Conservation (phyloP, 441 rosid species). For the Brassica balearica region DNA sequence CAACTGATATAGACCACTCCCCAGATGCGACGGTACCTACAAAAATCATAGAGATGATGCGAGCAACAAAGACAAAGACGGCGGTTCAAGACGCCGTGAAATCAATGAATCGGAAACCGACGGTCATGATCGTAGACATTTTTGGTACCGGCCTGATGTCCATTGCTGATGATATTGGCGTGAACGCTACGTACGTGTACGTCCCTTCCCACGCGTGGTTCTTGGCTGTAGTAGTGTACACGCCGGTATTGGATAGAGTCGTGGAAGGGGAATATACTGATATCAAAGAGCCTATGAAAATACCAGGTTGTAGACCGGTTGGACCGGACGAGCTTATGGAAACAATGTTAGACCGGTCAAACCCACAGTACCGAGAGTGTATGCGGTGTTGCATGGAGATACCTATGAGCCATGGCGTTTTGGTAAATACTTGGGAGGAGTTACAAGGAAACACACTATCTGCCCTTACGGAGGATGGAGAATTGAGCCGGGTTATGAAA, state of each 20-base stretch:
- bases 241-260: constrained; percentile 37
- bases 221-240: constrained; percentile 41
- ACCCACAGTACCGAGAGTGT: constrained; percentile 37
- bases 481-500: constrained; percentile 32
- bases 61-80: constrained; percentile 23
- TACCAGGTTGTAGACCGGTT: constrained; percentile 52
- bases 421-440: constrained; percentile 58
- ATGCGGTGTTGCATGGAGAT: constrained; percentile 25
- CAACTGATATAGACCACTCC: constrained; percentile 18
- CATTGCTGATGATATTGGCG: constrained; percentile 40
- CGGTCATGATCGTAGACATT: constrained; percentile 50
- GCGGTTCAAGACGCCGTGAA: neutral
- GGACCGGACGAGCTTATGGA: constrained; percentile 41
- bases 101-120: constrained; percentile 41
- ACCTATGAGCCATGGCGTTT: constrained; percentile 45
- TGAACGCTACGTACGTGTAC: constrained; percentile 44
- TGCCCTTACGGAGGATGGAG: constrained; percentile 40
- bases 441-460: constrained; percentile 43
- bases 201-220: constrained; percentile 49
- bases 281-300: constrained; percentile 36
- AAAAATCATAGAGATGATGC: constrained; percentile 25
- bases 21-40: constrained; percentile 27
- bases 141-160: constrained; percentile 47
- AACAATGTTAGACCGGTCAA: constrained; percentile 33
- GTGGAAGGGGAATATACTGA: constrained; percentile 44